Base-by-base conservation (phyloP, 2,329 filamentous ascomycete species). In the Diaporthe australafricana region DNA sequence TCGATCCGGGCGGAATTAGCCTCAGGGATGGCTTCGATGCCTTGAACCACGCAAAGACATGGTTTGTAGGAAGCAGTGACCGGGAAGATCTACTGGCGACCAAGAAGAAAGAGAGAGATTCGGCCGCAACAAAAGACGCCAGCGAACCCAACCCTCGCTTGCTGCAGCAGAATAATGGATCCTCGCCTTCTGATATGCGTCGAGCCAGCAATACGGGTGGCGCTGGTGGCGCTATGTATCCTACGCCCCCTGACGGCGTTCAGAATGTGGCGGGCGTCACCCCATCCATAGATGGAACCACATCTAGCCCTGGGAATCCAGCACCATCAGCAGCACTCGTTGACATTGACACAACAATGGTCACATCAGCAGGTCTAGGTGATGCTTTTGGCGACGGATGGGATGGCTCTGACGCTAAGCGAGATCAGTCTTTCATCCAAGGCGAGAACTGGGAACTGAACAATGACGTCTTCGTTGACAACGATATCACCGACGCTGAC, bases 401-500 rank as follows among this genome's bases (percentile, higher is more conserved):
- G 84, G 84, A 83, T 2, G 78, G 78, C 9, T 68, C 77, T 25
- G 87, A 88, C 45, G 56, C 78, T 0, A 89, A 87, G 75, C 81
- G 83, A 55, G 85, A 87, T 57, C 84, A 84, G 38, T 78, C 85
- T 27, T 83, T 86, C 6, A 79, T 81, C 40, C 87, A 87, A 30
- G 83, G 86, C 11, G 88, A 89, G 38, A 86, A 92, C 76, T 91
- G 88, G 25, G 92, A 93, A 69, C 85, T 93, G 75, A 90, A 90
- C 16, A 89, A 88, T 11, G 91, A 94, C 75, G 88, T 92, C 75
- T 94, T 94, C 80, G 90, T 87, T n/a, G 89, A 91, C n/a, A 88
- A 90, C 74, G 89, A 91, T 75, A 87, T 96, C n/a, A 95, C 92
- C 1, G 94, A 96, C 76, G 93, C 90, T 7, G 94, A 96, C 78